A percentile compares a stretch with the other conserved stretches of the same genome.
These are phyloP conservation scores for Ilyonectria robusta DNA, from an alignment of 2,329 filamentous ascomycete species.

Conservation along the genomic window DNA sequence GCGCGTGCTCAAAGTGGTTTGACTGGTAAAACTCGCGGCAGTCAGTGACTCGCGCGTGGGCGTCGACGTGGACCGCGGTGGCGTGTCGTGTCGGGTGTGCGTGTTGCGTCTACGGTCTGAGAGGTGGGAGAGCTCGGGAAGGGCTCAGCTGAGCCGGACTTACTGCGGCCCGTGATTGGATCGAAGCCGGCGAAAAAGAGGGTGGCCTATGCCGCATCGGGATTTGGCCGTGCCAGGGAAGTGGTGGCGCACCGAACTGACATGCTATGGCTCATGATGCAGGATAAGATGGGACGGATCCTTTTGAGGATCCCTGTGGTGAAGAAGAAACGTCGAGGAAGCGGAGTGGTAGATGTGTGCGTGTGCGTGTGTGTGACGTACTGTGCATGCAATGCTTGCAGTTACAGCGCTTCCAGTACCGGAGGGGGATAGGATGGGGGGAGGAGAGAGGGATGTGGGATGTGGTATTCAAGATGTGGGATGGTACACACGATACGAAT, in stretches of 20 bases:
- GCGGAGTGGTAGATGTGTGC: neutral
- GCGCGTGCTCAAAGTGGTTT: slow-evolving; percentile 1
- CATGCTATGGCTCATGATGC: slow-evolving; percentile 28
- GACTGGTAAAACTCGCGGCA: neutral
- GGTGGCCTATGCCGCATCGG: slow-evolving; percentile 35
- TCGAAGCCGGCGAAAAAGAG: slow-evolving; percentile 17
- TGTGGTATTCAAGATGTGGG: neutral
- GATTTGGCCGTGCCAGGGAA: slow-evolving; percentile 36
- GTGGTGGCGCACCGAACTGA: slow-evolving; percentile 20
- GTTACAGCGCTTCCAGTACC: neutral
- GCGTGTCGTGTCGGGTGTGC: neutral
- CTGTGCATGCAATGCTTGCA: neutral
- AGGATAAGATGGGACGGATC: slow-evolving; percentile 4
- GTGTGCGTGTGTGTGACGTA: neutral
- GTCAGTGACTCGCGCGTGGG: neutral
- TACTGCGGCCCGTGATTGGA: slow-evolving; percentile 39
- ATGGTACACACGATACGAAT: neutral
- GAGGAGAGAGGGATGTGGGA: neutral
- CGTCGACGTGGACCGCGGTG: neutral
- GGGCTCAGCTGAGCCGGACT: slow-evolving; percentile 42
- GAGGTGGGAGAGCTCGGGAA: slow-evolving; percentile 34
- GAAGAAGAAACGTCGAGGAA: slow-evolving; percentile 18
- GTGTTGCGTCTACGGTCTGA: slow-evolving; percentile 26
- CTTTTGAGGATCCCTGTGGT: slow-evolving; percentile 14
- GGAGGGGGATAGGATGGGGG: neutral